Evolutionary conservation across 2,329 filamentous ascomycete genomes (phyloP).

Genomic region (Pseudogymnoascus sp.): DNA sequence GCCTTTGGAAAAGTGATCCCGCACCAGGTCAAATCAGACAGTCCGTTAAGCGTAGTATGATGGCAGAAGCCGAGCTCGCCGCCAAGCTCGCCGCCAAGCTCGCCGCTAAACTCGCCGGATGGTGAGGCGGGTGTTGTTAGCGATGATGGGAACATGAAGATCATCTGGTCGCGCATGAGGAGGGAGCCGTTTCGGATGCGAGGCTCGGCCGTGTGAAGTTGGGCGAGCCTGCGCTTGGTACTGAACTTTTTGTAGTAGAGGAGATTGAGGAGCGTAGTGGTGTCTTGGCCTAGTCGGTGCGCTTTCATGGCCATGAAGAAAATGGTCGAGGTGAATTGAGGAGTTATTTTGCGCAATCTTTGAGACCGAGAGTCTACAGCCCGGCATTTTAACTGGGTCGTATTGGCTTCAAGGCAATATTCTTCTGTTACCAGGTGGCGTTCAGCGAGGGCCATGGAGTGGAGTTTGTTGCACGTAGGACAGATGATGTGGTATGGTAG

Average conservation of each 20-base stretch:
- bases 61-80: constrained; percentile 9
- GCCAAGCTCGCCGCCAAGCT: no score
- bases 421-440: neutral
- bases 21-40: neutral
- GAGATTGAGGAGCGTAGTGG: neutral
- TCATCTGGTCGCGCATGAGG: constrained; percentile 13
- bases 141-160: constrained; percentile 12
- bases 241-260: neutral
- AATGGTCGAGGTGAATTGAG: constrained; percentile 11
- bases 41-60: constrained; percentile 4
- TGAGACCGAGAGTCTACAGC: neutral
- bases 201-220: constrained; percentile 7
- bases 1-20: constrained; percentile 10
- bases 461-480: constrained; percentile 12
- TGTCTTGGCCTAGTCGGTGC: constrained; percentile 10
- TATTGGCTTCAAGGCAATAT: neutral
- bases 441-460: constrained; percentile 9
- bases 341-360: neutral
- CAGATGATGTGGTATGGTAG: constrained; percentile 11
- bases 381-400: constrained; percentile 9
- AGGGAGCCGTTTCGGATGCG: constrained; percentile 12
- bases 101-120: neutral
- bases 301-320: constrained; percentile 16
- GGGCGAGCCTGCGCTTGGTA: neutral
- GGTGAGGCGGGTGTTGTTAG: constrained; percentile 8